A percentile compares a stretch with the other conserved stretches of the same genome.
phyloP scores from a whole-genome alignment of 2,329 filamentous ascomycete genomes.

The Diaporthe longicolla region DNA sequence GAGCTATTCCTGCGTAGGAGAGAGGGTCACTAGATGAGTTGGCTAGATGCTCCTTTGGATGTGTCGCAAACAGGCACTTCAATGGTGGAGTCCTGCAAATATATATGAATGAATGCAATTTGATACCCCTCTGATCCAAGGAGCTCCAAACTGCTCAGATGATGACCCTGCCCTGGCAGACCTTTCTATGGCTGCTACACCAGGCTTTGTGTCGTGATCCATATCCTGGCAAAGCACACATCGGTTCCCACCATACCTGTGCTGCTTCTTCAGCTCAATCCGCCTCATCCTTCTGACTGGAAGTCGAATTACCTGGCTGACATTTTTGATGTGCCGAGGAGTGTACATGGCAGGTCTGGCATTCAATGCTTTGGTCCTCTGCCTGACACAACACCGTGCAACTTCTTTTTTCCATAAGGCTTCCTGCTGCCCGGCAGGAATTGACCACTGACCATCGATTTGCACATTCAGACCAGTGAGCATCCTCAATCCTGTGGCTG shows the following conservation, averaged over 20 bases:
- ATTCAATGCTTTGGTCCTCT: not conserved
- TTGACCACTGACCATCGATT: not conserved
- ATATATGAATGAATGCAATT: slow-evolving; percentile 29
- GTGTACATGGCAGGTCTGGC: not conserved
- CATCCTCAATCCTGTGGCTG: not conserved
- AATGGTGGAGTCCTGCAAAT: not conserved
- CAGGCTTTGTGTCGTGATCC: too few species aligned
- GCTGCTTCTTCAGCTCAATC: not conserved
- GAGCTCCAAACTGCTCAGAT: not conserved
- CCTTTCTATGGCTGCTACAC: not conserved
- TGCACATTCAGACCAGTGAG: not conserved
- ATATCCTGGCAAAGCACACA: too few species aligned
- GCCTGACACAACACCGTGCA: not conserved
- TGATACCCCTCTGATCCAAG: slow-evolving; percentile 8
- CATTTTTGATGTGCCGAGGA: not conserved
- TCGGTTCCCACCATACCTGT: not conserved
- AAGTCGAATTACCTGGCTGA: not conserved
- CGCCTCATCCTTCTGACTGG: too few species aligned
- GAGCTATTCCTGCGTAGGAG: slow-evolving; percentile 75
- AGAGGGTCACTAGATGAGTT: slow-evolving; percentile 29
- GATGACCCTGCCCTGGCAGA: not conserved
- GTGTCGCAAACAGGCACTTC: not conserved
- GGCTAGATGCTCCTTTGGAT: not conserved
- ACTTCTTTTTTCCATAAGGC: not conserved
- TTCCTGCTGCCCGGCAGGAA: too few species aligned